Evolutionary conservation across 2,329 filamentous ascomycete genomes (phyloP).

Genomic region (Venturia oleaginea): DNA sequence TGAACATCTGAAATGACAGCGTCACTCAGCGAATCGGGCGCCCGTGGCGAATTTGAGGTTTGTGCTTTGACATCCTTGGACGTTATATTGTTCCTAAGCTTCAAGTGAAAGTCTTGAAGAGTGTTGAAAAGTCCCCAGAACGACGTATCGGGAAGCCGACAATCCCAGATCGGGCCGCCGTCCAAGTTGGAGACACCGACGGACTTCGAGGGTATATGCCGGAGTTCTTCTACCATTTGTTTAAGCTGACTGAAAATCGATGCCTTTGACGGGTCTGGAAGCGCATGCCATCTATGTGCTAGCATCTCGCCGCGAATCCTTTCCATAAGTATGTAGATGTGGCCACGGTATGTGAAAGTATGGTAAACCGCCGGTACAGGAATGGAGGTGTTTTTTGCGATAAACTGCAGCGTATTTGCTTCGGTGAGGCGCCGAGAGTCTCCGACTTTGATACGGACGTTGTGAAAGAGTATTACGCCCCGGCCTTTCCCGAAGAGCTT

Average conservation of each 20-base stretch:
- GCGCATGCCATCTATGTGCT: conserved; percentile 15
- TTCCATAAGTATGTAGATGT: conserved; percentile 20
- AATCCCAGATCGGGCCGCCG: neutral
- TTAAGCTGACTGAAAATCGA: neutral
- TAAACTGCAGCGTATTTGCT: conserved; percentile 18
- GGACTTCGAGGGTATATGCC: neutral
- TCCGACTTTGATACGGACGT: neutral
- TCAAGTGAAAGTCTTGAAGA: neutral
- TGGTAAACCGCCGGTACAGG: conserved; percentile 17
- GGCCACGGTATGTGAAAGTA: neutral
- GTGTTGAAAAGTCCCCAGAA: neutral
- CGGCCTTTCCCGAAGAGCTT: neutral
- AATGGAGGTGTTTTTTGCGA: conserved; percentile 19
- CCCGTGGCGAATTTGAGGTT: neutral
- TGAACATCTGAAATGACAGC: neutral
- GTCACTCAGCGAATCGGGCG: neutral
- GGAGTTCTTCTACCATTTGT: neutral
- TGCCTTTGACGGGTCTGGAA: neutral
- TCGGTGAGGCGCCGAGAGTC: conserved; percentile 5
- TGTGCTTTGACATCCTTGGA: neutral
- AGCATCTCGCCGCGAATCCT: conserved; percentile 18
- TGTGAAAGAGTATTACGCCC: neutral
- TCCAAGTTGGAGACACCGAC: neutral
- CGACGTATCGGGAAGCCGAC: neutral
- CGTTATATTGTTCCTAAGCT: neutral